Conservation (phyloP, 2,329 filamentous ascomycete genomes). For the Exserohilum turcica region DNA sequence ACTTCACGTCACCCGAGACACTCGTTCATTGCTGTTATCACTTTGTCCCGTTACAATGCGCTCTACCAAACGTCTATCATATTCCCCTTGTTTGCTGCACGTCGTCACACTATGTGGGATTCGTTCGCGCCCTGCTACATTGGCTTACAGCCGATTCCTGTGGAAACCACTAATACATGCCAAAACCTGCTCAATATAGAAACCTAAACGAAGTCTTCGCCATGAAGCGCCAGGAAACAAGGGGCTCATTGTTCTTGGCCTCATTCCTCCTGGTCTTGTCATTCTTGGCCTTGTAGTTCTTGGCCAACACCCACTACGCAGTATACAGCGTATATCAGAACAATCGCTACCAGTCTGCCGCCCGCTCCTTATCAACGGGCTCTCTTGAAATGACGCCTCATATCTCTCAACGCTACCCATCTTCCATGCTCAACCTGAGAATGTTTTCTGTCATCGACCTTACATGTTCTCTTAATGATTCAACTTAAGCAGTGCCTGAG, state of each 20-base stretch:
- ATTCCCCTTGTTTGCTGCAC: background rate
- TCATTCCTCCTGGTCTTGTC: too few relatives aligned
- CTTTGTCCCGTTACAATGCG: background rate
- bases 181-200: background rate
- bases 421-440: background rate
- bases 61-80: background rate
- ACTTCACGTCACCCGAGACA: background rate
- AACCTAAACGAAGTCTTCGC: background rate
- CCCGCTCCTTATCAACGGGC: background rate
- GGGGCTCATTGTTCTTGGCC: too few relatives aligned
- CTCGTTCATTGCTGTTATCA: background rate
- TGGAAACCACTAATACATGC: background rate
- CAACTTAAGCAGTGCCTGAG: conserved; percentile 14
- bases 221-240: background rate
- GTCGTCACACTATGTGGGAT: background rate
- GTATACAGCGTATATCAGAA: background rate
- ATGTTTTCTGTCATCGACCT: conserved; percentile 1
- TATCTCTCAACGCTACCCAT: background rate
- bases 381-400: background rate
- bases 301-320: background rate
- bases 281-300: background rate
- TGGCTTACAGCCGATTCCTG: background rate
- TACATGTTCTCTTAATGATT: conserved; percentile 3
- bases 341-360: background rate
- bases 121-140: background rate